Base-by-base conservation (phyloP, 331 rosid species). In the Cucumis variabilis region DNA sequence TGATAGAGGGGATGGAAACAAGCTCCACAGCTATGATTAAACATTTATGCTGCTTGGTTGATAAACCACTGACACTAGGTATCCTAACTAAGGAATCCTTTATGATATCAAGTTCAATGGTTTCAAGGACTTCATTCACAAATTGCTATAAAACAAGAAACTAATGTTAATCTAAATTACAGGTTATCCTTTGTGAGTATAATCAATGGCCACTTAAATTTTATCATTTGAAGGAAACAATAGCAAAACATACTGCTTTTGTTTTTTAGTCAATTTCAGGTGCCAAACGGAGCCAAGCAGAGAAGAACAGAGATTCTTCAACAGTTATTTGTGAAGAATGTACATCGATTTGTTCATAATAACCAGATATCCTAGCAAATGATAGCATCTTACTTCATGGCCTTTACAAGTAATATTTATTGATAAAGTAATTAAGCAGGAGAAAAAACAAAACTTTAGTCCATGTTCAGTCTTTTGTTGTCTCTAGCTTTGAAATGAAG, bases 251-350 rank as follows among this genome's bases (percentile, higher is more conserved):
- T 92, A 96, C 98, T 89, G 89, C 84, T 94, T 91, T 96, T 75
- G 90, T 92, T 69, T 66, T 91, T 19, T 91, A 80, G 90, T 94
- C 94, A 77, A 86, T 93, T 67, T 96, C 94, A 3, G 86, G 88
- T 44, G 95, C 94, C 80, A 96, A 87, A 76, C 98, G 92, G 91
- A 95, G 86, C 98, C 98, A 94, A 87, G 99, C 99, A 7, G 99
- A 96, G 86, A 89, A 95, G 25, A 66, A 80, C 19, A 95, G 91
- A 21, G 99, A 96, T 93, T 96, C 98, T 91, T 91, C 96, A 66
- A 96, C 98, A 13, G 99, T 95, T 88, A 95, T 92, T 80, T 91
- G 89, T 33, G 98, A 98, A 89, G 99, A 96, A 90, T 96, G 99
- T 82, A 96, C 94, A 91, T 96, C 99, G 87, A 88, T 91, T 87